phyloP scores from a whole-genome alignment of 805 yeast genomes.

The Hyphopichia homilentoma region DNA sequence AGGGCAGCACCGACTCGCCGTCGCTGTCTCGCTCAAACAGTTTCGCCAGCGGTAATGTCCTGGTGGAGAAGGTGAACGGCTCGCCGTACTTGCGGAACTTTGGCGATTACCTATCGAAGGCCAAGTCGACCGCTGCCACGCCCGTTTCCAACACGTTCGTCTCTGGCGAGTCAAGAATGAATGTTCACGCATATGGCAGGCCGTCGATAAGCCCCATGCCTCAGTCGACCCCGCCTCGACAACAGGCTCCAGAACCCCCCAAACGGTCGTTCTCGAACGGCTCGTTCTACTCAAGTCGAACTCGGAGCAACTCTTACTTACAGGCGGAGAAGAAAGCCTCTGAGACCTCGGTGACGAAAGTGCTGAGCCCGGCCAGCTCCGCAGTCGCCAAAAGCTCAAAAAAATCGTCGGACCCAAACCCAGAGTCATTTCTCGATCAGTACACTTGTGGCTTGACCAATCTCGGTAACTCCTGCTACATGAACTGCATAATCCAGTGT shows the following conservation, averaged over 20 bases:
- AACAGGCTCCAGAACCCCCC: conserved; percentile 5
- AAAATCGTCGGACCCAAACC: conserved; percentile 3
- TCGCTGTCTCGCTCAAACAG: conserved; percentile 3
- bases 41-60: neutral
- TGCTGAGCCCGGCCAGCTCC: neutral
- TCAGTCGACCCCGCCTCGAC: conserved; percentile 1
- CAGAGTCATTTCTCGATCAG: conserved; percentile 20
- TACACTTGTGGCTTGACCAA: conserved; percentile 72
- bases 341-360: too few relatives aligned
- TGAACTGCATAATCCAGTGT: conserved; percentile 90
- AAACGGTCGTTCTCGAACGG: neutral
- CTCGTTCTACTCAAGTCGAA: neutral
- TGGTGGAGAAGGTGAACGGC: conserved; percentile 2
- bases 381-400: neutral
- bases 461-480: conserved; percentile 88
- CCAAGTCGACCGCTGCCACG: conserved; percentile 14
- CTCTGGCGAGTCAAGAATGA: neutral
- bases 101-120: conserved; percentile 26
- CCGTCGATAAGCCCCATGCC: neutral
- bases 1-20: conserved; percentile 7
- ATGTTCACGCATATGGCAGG: neutral
- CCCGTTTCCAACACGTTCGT: conserved; percentile 16
- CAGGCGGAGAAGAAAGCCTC: conserved; percentile 1
- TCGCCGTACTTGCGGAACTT: conserved; percentile 28
- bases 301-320: conserved; percentile 1